Evolutionary conservation across 2,329 filamentous ascomycete species (phyloP).

Genomic region (Fusarium sp.): DNA sequence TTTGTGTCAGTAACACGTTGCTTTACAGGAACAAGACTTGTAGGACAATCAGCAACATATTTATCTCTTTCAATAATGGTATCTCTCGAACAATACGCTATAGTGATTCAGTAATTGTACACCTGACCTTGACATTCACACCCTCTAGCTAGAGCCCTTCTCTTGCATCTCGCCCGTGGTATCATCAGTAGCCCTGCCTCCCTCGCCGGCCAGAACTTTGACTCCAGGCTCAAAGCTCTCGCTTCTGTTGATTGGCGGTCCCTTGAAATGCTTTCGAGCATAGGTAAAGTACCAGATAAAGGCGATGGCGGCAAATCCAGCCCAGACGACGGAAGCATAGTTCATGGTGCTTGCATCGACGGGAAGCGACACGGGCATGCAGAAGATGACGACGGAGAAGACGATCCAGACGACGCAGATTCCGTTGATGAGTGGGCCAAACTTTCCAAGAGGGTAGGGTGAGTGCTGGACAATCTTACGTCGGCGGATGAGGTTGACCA

Average conservation of each 20-base stretch:
- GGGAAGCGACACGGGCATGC: slow-evolving; percentile 75
- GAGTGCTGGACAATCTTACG: slow-evolving; percentile 75
- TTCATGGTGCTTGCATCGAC: slow-evolving; percentile 71
- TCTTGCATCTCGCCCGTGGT: slow-evolving; percentile 19
- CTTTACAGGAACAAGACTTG: background rate
- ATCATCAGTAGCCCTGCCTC: slow-evolving; percentile 14
- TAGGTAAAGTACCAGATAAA: slow-evolving; percentile 72
- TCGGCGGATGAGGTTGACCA: slow-evolving; percentile 75
- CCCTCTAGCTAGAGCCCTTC: slow-evolving; percentile 29
- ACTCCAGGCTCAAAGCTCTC: slow-evolving; percentile 31
- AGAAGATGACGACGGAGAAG: slow-evolving; percentile 79
- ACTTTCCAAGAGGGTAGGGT: slow-evolving; percentile 74
- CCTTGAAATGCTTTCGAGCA: slow-evolving; percentile 73
- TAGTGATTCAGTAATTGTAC: background rate
- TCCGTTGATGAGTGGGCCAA: slow-evolving; percentile 76
- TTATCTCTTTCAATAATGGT: background rate
- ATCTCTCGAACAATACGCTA: background rate
- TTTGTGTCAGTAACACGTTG: background rate
- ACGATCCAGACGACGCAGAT: slow-evolving; percentile 78
- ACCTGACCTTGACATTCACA: background rate
- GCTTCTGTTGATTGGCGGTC: slow-evolving; percentile 54
- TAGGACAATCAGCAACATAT: background rate
- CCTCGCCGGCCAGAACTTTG: slow-evolving; percentile 32
- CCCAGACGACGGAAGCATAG: slow-evolving; percentile 75
- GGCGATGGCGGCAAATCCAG: slow-evolving; percentile 70